Evolutionary conservation across 495 filamentous ascomycete genomes (phyloP).

Genomic region (Xylaria intraflava): DNA sequence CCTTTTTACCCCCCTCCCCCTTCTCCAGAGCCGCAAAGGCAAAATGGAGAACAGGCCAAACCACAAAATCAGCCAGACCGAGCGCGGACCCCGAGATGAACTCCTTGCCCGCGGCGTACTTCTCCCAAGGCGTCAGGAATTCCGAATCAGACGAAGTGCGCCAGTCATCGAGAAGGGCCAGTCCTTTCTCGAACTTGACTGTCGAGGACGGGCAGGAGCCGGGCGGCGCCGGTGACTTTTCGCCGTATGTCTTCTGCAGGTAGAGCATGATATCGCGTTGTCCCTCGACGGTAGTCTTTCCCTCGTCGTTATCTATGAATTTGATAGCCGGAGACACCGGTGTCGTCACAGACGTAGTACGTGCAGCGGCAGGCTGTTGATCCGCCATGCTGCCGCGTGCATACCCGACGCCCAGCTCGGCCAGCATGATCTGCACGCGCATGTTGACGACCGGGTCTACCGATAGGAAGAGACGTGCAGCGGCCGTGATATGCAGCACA

Average conservation of each 20-base stretch:
- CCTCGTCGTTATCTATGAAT: constrained; percentile 50
- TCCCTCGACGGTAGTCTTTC: constrained; percentile 40
- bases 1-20: background rate
- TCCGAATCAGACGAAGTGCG: constrained; percentile 1
- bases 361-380: background rate
- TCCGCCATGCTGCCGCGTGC: constrained; percentile 34
- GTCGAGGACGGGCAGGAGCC: constrained; percentile 23
- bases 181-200: constrained; percentile 32
- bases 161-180: constrained; percentile 35
- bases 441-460: constrained; percentile 50
- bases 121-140: constrained; percentile 45
- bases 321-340: constrained; percentile 27
- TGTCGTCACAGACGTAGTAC: background rate
- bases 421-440: constrained; percentile 50
- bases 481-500: constrained; percentile 63
- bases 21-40: constrained; percentile 29
- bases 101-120: constrained; percentile 33
- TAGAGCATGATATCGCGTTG: constrained; percentile 49
- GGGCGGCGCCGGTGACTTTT: constrained; percentile 12
- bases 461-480: constrained; percentile 48
- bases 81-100: constrained; percentile 54
- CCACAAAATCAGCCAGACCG: constrained; percentile 60
- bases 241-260: constrained; percentile 44
- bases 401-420: constrained; percentile 54
- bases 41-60: constrained; percentile 64